phyloP scores from a whole-genome alignment of 257 asterid genomes.

The Jacaranda mimosifolia region DNA sequence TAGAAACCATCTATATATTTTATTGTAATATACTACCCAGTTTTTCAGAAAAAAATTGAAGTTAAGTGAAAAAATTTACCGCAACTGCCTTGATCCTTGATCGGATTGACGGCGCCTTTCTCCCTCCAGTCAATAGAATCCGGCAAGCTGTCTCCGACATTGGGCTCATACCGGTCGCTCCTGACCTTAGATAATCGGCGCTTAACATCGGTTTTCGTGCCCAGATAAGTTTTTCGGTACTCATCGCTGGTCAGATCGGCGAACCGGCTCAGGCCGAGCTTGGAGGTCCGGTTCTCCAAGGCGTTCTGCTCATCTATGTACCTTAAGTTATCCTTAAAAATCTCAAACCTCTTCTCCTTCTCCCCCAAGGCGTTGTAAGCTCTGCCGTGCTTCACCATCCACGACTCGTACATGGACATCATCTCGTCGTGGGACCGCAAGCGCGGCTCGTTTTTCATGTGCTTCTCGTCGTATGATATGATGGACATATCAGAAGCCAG shows the following conservation, averaged over 20 bases:
- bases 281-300: constrained; percentile 50
- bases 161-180: constrained; percentile 57
- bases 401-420: constrained; percentile 64
- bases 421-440: constrained; percentile 60
- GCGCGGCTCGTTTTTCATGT: constrained; percentile 1
- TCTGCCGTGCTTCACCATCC: constrained; percentile 71
- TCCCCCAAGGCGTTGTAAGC: constrained; percentile 75
- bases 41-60: neutral
- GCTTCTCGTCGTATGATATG: constrained; percentile 54
- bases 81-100: constrained; percentile 86
- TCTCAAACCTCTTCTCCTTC: constrained; percentile 68
- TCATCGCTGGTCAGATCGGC: constrained; percentile 81
- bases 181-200: constrained; percentile 40
- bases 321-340: constrained; percentile 73
- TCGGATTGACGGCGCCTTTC: constrained; percentile 68
- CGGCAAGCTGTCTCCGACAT: constrained; percentile 65
- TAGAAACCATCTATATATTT: too few species aligned
- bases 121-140: constrained; percentile 86
- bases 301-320: constrained; percentile 76
- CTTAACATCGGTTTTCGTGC: constrained; percentile 47
- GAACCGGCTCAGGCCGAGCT: constrained; percentile 75
- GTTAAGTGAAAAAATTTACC: constrained; percentile 46
- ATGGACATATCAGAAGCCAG: constrained; percentile 74
- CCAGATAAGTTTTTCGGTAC: constrained; percentile 64
- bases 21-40: too few species aligned